Conservation (phyloP, 148 eudicot species). For the Rhododendron simsii region DNA sequence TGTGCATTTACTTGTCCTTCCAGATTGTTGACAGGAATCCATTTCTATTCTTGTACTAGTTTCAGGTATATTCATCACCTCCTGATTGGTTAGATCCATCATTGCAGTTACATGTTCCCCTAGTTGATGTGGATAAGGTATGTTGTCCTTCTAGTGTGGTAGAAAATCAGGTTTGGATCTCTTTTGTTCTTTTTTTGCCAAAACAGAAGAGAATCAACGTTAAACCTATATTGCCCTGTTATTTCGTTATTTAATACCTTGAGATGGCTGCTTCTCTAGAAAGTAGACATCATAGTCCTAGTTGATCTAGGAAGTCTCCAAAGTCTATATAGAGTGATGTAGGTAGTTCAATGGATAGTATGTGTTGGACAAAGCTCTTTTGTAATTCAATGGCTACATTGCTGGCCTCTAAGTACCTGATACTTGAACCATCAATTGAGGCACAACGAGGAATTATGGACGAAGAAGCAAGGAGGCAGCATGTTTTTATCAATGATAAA, state of each 20-base stretch:
- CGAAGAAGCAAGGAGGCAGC: neutral
- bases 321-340: neutral
- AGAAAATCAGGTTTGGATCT: neutral
- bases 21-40: neutral
- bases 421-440: neutral
- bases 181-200: neutral
- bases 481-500: neutral
- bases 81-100: constrained; percentile 65
- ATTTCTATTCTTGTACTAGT: neutral
- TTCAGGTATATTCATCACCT: constrained; percentile 48
- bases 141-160: constrained; percentile 4
- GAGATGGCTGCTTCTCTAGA: neutral
- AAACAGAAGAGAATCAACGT: neutral
- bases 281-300: neutral
- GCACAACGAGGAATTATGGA: neutral
- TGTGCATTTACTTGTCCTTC: neutral
- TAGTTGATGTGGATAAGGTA: constrained; percentile 98
- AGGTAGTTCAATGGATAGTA: neutral
- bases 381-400: neutral
- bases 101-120: constrained; percentile 65
- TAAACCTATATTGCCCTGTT: neutral
- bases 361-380: neutral
- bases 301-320: neutral
- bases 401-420: neutral
- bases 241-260: neutral